Evolutionary conservation across 495 filamentous ascomycete species (phyloP), one percentile per base, ranked within the genome.

Genomic region (Penicillium diatomitis): DNA sequence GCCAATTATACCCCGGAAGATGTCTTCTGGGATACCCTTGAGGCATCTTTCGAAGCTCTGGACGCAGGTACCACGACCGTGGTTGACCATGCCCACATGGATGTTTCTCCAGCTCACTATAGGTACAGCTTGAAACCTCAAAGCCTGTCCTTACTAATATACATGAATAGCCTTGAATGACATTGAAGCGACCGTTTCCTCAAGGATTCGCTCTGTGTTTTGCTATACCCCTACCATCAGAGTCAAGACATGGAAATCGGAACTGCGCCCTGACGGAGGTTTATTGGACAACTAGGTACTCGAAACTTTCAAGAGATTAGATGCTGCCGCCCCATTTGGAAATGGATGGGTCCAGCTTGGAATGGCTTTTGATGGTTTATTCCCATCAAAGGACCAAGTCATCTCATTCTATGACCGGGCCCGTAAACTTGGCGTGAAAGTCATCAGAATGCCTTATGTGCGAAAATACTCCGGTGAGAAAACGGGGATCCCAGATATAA

Each of bases 41-140:
- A 65, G 3, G 80, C 77, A 2, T 63, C 66, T 34, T 65, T 77
- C 6, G 77, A 82, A 48, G 65, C 67, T 9, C 37, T 84, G 10
- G 67, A 80, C 51, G 70, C 68, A 4, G 80, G 81, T 9, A 76
- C 74, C 4, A 84, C 81, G 4, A 80, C 77, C 0, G 65, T 79
- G 0, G 66, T 81, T 2, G 79, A 83, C 51, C 76, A 80, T 52
- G 73, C 77, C 0, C 74, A 80, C 57, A 52, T 73, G 35, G 76
- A 67, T 41, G 66, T 64, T 44, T 66, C 72, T 0, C 58, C 64
- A 3, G 71, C 69, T 0, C 62, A 72, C 50, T 54, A 67, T 67
- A 57, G 56, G 20, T 0, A 20, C 20, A 2, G 20, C 20, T 20
- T 20, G 20, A 20, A 20, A 20, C 20, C 20, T 20, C 20, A 20